phyloP scores from a whole-genome alignment of 257 asterid species.

The Verbena officinalis region DNA sequence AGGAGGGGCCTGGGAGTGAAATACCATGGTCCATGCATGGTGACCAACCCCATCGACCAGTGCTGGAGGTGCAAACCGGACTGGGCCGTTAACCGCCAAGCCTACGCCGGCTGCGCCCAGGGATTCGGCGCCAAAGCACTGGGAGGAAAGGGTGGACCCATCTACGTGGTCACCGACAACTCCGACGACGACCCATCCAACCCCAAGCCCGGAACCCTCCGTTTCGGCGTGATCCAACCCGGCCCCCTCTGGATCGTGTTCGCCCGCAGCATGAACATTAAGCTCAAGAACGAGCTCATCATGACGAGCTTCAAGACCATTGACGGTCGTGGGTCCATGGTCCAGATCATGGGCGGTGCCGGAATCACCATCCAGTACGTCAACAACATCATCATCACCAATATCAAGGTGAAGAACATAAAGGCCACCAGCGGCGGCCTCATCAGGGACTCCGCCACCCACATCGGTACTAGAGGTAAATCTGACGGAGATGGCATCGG shows the following conservation, averaged over 20 bases:
- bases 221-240: conserved; percentile 54
- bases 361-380: conserved; percentile 53
- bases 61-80: conserved; percentile 48
- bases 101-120: conserved; percentile 51
- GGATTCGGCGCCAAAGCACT: conserved; percentile 48
- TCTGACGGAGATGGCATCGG: conserved; percentile 65
- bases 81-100: conserved; percentile 43
- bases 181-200: conserved; percentile 40
- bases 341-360: conserved; percentile 49
- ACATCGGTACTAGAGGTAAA: conserved; percentile 36
- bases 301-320: conserved; percentile 55
- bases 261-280: conserved; percentile 41
- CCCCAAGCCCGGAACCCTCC: conserved; percentile 64
- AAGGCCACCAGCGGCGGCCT: conserved; percentile 37
- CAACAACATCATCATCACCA: conserved; percentile 50
- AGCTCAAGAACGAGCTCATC: conserved; percentile 44
- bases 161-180: conserved; percentile 50
- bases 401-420: conserved; percentile 42
- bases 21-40: conserved; percentile 36
- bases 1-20: conserved; percentile 33
- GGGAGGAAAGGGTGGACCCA: conserved; percentile 50
- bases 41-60: conserved; percentile 49
- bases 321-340: conserved; percentile 51
- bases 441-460: conserved; percentile 42
- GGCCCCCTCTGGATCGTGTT: conserved; percentile 63